These are phyloP conservation scores for Chlamydomonas asymmetrica DNA, from an alignment of 139 green algal genomes.

Conservation along the genomic window DNA sequence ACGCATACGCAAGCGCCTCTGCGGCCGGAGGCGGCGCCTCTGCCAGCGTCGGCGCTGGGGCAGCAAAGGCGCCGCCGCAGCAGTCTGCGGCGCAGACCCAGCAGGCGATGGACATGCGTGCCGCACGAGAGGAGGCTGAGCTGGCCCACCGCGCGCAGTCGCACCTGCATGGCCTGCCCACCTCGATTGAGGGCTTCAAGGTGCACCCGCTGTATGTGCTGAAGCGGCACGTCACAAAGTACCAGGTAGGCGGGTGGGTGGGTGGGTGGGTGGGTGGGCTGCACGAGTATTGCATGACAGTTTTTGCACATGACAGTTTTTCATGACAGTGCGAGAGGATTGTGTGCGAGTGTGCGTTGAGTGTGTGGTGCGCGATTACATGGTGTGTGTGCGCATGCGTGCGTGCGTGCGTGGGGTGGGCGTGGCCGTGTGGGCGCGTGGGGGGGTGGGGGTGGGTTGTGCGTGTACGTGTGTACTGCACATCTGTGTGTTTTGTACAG, in stretches of 20 bases:
- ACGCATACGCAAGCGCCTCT: too few relatives aligned
- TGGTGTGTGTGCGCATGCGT: too few relatives aligned
- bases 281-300: too few relatives aligned
- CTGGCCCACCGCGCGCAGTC: conserved; percentile 43
- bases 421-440: too few relatives aligned
- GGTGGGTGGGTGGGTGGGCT: too few relatives aligned
- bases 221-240: conserved; percentile 78
- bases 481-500: too few relatives aligned
- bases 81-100: background rate
- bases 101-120: conserved; percentile 32
- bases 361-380: background rate
- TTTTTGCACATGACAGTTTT: too few relatives aligned
- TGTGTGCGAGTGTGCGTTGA: background rate
- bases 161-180: conserved; percentile 53
- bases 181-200: conserved; percentile 81
- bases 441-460: too few relatives aligned
- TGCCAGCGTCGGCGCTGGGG: background rate
- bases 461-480: too few relatives aligned
- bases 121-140: conserved; percentile 73
- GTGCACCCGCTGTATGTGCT: conserved; percentile 74
- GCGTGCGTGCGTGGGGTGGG: too few relatives aligned
- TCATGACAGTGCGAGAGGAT: too few relatives aligned
- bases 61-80: background rate
- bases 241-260: too few relatives aligned
- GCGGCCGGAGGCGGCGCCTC: background rate